Conservation (phyloP, 768 basidiomycete species). For the Tulasnella sp. region DNA sequence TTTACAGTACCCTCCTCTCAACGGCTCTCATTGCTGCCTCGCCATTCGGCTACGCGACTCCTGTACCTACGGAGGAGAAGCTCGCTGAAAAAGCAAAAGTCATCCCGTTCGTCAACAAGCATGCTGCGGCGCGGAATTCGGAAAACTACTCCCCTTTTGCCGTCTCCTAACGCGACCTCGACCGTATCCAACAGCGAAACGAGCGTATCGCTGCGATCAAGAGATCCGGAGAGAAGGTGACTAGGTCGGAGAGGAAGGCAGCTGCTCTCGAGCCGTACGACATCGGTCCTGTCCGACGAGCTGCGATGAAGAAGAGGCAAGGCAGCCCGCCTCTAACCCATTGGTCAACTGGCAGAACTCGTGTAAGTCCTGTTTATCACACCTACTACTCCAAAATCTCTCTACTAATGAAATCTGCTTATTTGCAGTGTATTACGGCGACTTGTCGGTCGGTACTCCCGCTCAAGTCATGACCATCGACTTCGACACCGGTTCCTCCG, state of each 20-base stretch:
- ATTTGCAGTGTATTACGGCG: not conserved
- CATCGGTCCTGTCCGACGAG: not conserved
- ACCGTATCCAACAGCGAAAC: not conserved
- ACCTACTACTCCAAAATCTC: not conserved
- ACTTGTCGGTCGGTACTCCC: conserved; percentile 19
- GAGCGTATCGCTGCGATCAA: not conserved
- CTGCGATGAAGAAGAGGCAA: not conserved
- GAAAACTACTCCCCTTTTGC: not conserved
- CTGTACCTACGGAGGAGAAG: not conserved
- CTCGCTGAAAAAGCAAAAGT: not conserved
- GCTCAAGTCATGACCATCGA: conserved; percentile 18
- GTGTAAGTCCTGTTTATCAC: not conserved
- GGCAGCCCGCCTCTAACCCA: not conserved
- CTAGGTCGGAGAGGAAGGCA: not conserved
- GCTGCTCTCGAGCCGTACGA: not conserved
- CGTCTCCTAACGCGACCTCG: not conserved
- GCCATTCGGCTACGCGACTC: not conserved
- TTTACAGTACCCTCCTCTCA: not conserved
- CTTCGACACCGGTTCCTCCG: conserved; percentile 31
- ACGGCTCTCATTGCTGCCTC: not conserved
- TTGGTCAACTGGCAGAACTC: not conserved
- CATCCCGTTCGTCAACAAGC: conserved; percentile 1
- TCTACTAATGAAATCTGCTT: not conserved
- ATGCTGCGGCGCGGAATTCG: not conserved
- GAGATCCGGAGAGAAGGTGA: not conserved